A percentile compares a stretch with the other conserved stretches of the same genome.
phyloP scores from a whole-genome alignment of 345 rosid species.

The Sisymbrium altissimum region DNA sequence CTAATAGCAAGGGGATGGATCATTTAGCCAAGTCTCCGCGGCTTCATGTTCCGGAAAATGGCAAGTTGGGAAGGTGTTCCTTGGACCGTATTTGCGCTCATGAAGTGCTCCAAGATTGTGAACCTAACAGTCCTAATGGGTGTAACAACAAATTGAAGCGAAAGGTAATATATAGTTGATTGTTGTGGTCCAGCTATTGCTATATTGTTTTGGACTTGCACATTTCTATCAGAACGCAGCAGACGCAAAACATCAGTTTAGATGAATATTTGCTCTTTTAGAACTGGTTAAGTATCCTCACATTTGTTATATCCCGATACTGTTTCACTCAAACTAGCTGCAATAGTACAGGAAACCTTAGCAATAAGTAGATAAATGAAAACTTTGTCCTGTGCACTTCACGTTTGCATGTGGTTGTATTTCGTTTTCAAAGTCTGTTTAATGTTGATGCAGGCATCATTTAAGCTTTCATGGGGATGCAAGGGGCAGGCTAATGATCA shows the following conservation, averaged over 20 bases:
- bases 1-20: conserved; percentile 34
- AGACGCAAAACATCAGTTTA: not conserved
- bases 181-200: not conserved
- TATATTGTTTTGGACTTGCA: not conserved
- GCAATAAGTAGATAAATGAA: not conserved
- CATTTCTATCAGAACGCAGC: not conserved
- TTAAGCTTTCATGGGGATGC: conserved; percentile 95
- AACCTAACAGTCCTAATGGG: conserved; percentile 31
- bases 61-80: conserved; percentile 40
- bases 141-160: conserved; percentile 52
- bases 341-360: not conserved
- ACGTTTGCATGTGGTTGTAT: not conserved
- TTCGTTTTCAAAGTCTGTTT: not conserved
- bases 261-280: not conserved
- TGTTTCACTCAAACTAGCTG: not conserved
- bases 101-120: conserved; percentile 73
- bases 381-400: not conserved
- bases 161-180: conserved; percentile 52
- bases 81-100: conserved; percentile 76
- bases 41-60: conserved; percentile 36
- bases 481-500: conserved; percentile 81
- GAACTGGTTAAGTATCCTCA: not conserved
- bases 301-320: conserved; percentile 6
- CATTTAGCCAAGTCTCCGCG: conserved; percentile 36
- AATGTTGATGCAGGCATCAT: conserved; percentile 72